Evolutionary conservation across 2,329 filamentous ascomycete genomes (phyloP).

Genomic region (Fusarium beomiforme): DNA sequence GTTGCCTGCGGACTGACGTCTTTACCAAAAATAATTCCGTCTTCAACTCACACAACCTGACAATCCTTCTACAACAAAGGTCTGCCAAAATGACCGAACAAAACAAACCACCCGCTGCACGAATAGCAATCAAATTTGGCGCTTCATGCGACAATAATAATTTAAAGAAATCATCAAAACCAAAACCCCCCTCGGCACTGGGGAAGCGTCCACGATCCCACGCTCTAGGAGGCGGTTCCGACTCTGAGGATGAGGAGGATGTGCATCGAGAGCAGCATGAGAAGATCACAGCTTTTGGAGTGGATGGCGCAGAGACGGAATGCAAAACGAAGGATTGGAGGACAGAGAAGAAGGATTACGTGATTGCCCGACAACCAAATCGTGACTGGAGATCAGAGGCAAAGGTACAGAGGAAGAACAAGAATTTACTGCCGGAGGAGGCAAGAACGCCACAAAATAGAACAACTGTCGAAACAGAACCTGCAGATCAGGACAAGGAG

Average conservation of each 20-base stretch:
- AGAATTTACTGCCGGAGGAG: conserved; percentile 68
- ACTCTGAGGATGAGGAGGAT: conserved; percentile 53
- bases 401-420: conserved; percentile 58
- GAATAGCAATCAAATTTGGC: conserved; percentile 63
- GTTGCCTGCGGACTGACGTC: conserved; percentile 25
- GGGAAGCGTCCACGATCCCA: conserved; percentile 60
- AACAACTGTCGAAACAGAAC: conserved; percentile 45
- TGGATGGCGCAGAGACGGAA: conserved; percentile 55
- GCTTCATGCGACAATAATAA: conserved; percentile 43
- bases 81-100: conserved; percentile 37
- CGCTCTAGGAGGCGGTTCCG: conserved; percentile 55
- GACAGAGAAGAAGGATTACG: conserved; percentile 52
- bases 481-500: conserved; percentile 60
- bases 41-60: neutral
- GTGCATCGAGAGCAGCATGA: conserved; percentile 52
- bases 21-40: conserved; percentile 5
- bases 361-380: conserved; percentile 69
- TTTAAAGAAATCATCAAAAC: conserved; percentile 44
- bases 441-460: conserved; percentile 56
- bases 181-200: conserved; percentile 54
- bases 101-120: conserved; percentile 43
- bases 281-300: conserved; percentile 61
- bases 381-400: conserved; percentile 70
- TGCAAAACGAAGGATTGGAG: conserved; percentile 44
- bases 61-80: neutral